phyloP scores from a whole-genome alignment of 371 early-diverging fungal species.

The Mucor irregularis region DNA sequence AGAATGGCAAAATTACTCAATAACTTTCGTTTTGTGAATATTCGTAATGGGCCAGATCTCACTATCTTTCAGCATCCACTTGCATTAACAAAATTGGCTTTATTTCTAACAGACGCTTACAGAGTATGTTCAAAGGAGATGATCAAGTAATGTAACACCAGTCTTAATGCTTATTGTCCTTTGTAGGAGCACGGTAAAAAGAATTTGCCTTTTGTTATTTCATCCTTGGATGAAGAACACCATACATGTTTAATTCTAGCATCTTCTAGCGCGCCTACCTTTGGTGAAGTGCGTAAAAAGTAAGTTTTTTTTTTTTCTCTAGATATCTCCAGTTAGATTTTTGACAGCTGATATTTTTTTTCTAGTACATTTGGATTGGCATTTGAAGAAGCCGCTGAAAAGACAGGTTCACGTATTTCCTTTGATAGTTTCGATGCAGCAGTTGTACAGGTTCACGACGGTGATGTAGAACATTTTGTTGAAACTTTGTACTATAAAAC shows the following conservation, averaged over 20 bases:
- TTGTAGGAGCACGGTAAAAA: constrained; percentile 53
- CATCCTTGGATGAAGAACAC: constrained; percentile 60
- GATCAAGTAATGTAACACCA: too few species aligned
- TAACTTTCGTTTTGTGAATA: constrained; percentile 69
- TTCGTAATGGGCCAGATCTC: constrained; percentile 60
- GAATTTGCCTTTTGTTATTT: constrained; percentile 68
- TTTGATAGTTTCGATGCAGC: constrained; percentile 74
- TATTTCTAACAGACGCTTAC: constrained; percentile 77
- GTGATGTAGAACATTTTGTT: constrained; percentile 64
- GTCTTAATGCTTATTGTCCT: too few species aligned
- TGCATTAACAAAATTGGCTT: constrained; percentile 69
- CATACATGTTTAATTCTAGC: constrained; percentile 74
- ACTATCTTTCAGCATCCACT: constrained; percentile 62
- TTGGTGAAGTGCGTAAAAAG: constrained; percentile 69
- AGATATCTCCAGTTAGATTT: neutral
- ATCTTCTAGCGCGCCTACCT: constrained; percentile 54
- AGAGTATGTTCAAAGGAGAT: too few species aligned
- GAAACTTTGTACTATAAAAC: constrained; percentile 42
- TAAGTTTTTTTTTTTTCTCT: constrained; percentile 32
- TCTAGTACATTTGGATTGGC: constrained; percentile 71
- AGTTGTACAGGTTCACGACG: constrained; percentile 59
- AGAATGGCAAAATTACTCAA: constrained; percentile 66
- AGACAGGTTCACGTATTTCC: constrained; percentile 52
- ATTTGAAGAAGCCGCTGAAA: constrained; percentile 66
- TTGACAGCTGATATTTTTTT: neutral